These are phyloP conservation scores for Hyphochytrium catenoides DNA, from an alignment of 352 stramenopile species.

Conservation along the genomic window DNA sequence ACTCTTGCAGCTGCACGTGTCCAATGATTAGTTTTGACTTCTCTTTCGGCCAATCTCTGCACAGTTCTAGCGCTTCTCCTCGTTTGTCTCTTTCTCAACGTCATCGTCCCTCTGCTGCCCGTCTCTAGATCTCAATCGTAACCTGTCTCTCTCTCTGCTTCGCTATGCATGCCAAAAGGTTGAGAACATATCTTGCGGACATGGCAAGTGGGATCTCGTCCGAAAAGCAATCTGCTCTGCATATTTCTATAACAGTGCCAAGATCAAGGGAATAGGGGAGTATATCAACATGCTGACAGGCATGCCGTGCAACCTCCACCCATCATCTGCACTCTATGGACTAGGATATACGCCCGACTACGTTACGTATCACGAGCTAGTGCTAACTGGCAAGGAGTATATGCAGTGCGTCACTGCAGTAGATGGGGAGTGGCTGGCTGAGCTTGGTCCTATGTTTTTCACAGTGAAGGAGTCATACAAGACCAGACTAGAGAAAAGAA, in stretches of 20 bases:
- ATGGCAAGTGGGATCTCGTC: conserved; percentile 85
- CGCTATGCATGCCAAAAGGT: too few species aligned
- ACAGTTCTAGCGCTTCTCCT: too few species aligned
- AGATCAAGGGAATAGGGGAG: conserved; percentile 97
- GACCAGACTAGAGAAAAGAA: conserved; percentile 62
- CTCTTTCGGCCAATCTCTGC: too few species aligned
- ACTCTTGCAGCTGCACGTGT: too few species aligned
- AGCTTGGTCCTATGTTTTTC: conserved; percentile 99
- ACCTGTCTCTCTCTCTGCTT: too few species aligned
- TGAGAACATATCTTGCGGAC: conserved; percentile 62
- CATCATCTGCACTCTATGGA: conserved; percentile 87
- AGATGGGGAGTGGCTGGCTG: conserved; percentile 95
- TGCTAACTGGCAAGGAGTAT: conserved; percentile 96
- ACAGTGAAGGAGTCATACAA: conserved; percentile 91
- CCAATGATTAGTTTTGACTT: too few species aligned
- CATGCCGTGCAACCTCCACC: conserved; percentile 90
- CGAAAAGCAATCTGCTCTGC: conserved; percentile 95
- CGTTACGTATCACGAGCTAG: conserved; percentile 97
- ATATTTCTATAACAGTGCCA: conserved; percentile 97
- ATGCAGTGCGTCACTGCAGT: conserved; percentile 96
- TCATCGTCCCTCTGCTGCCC: too few species aligned
- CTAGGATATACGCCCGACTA: conserved; percentile 97
- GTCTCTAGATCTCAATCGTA: too few species aligned
- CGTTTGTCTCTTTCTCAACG: too few species aligned
- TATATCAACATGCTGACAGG: conserved; percentile 99